Evolutionary conservation across 352 stramenopile species (phyloP).

Genomic region (Pythium inflatum): DNA sequence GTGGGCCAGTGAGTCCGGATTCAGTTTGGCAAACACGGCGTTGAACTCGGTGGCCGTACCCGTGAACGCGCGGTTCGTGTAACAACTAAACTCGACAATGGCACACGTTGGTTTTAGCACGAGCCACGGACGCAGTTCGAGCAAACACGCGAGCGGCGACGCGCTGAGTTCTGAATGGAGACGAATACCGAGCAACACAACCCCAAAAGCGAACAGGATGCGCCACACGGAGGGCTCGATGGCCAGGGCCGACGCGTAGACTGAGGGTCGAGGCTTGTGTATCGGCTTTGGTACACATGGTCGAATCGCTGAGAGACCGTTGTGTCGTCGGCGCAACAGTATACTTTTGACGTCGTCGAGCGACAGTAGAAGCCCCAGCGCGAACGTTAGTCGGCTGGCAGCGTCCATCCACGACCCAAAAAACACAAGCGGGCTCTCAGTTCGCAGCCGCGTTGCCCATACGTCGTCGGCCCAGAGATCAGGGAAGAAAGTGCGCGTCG

Average conservation of each 20-base stretch:
- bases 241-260: too few species aligned
- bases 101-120: conserved; percentile 29
- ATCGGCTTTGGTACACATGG: too few species aligned
- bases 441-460: neutral
- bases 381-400: neutral
- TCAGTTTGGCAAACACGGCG: neutral
- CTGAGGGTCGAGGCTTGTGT: too few species aligned
- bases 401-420: conserved; percentile 8
- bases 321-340: neutral
- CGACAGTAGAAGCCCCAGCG: neutral
- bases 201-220: conserved; percentile 13
- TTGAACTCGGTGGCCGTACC: neutral
- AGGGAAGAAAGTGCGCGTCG: neutral
- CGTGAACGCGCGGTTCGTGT: neutral
- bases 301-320: too few species aligned
- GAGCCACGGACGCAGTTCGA: conserved; percentile 32
- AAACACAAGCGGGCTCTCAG: neutral
- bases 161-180: conserved; percentile 25
- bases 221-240: neutral
- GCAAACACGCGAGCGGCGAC: conserved; percentile 20
- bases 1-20: neutral
- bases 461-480: neutral
- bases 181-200: conserved; percentile 27
- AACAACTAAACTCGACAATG: conserved; percentile 15
- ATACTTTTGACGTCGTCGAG: neutral